A percentile compares a stretch with the other conserved stretches of the same genome.
Evolutionary conservation across 257 asterid species (phyloP).

Genomic region (Jasminum sambac): DNA sequence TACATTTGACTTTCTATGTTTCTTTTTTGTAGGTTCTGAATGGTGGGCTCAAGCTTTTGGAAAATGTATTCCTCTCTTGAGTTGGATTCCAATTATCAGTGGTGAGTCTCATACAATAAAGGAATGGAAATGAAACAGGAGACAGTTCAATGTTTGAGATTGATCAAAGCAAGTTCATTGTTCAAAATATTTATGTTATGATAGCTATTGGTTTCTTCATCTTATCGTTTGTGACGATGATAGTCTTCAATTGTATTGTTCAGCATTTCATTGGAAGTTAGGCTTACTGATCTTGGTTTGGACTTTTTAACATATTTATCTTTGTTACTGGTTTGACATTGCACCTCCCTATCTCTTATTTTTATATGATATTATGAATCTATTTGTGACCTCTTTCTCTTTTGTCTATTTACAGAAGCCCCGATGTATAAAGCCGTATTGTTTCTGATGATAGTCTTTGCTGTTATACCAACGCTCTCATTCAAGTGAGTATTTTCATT

Average conservation of each 20-base stretch:
- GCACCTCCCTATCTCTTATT: conserved; percentile 21
- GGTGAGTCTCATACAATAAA: conserved; percentile 48
- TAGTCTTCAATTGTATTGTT: neutral
- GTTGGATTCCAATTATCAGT: conserved; percentile 77
- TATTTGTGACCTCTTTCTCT: conserved; percentile 11
- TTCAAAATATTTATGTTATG: conserved; percentile 12
- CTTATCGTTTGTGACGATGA: conserved; percentile 10
- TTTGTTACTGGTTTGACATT: conserved; percentile 2
- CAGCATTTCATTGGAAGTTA: neutral
- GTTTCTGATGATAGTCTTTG: conserved; percentile 69
- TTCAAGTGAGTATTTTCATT: conserved; percentile 63
- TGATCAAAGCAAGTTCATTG: conserved; percentile 4
- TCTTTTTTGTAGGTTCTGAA: conserved; percentile 67
- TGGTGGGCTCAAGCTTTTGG: conserved; percentile 95
- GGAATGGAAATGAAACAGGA: conserved; percentile 2
- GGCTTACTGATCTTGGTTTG: conserved; percentile 11
- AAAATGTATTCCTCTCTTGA: conserved; percentile 63
- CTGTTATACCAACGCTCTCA: conserved; percentile 78
- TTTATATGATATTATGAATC: conserved; percentile 9
- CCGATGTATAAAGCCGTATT: conserved; percentile 59
- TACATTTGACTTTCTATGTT: conserved; percentile 21
- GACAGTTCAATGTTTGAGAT: conserved; percentile 8
- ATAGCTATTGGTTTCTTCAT: conserved; percentile 6
- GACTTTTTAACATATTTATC: conserved; percentile 9
- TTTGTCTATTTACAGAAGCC: conserved; percentile 49